Conservation (phyloP, 1,284 basidiomycete genomes). For the Retiboletus flavoniger region DNA sequence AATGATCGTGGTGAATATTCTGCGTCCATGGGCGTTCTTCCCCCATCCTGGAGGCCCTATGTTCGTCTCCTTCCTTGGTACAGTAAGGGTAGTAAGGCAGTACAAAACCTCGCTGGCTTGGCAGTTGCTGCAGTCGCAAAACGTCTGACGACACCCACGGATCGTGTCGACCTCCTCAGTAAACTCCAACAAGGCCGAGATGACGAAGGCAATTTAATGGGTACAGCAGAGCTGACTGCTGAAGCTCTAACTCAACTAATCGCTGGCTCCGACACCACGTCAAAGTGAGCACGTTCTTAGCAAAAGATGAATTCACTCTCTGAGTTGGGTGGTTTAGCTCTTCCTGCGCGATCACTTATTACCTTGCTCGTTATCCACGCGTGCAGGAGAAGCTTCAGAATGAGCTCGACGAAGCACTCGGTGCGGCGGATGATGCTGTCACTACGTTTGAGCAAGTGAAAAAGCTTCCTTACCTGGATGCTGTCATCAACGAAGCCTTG, state of each 20-base stretch:
- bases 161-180: slow-evolving; percentile 76
- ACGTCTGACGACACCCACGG: slow-evolving; percentile 61
- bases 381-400: slow-evolving; percentile 71
- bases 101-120: slow-evolving; percentile 74
- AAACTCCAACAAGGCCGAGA: slow-evolving; percentile 79
- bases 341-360: slow-evolving; percentile 82
- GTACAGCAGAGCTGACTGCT: slow-evolving; percentile 78
- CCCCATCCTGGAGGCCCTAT: slow-evolving; percentile 68
- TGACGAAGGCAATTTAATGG: slow-evolving; percentile 76
- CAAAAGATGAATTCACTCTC: background rate
- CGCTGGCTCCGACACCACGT: slow-evolving; percentile 82
- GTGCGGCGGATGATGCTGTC: slow-evolving; percentile 54
- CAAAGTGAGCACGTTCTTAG: slow-evolving; percentile 54
- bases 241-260: slow-evolving; percentile 86
- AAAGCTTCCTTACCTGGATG: slow-evolving; percentile 71
- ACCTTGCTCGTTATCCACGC: slow-evolving; percentile 67
- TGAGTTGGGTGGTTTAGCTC: slow-evolving; percentile 44
- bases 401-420: slow-evolving; percentile 79
- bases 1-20: slow-evolving; percentile 89
- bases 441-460: slow-evolving; percentile 64
- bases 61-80: slow-evolving; percentile 76
- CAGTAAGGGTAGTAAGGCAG: slow-evolving; percentile 64
- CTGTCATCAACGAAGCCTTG: slow-evolving; percentile 80
- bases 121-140: slow-evolving; percentile 81
- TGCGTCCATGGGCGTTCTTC: slow-evolving; percentile 80